Base-by-base conservation (phyloP, 2,329 filamentous ascomycete species). In the Fusarium protoensiforme region DNA sequence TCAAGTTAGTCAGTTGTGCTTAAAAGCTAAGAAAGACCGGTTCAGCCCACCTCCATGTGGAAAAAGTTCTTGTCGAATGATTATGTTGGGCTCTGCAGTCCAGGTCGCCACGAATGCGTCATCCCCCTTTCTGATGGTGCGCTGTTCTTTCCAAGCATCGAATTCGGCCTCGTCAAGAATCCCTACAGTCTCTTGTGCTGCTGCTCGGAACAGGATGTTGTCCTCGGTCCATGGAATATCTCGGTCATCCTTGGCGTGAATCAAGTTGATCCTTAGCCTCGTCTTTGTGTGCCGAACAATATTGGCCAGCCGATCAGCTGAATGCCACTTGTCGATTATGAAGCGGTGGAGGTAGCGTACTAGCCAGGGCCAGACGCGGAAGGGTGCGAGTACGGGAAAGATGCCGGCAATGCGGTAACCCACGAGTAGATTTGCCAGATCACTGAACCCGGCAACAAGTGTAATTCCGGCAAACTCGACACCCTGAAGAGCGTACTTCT, bases 251-350 rank as follows among this genome's bases (percentile, higher is more conserved):
- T 88, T 87, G 18, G 95, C 93, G 77, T 98, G 96, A 4, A 98
- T 84, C 46, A 98, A 84, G 48, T 89, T 91, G 22, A 98, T 83
- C 24, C 91, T 87, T 11, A 96, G 71, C 78, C 84, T 85, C 69
- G 73, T 85, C 70, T 83, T 87, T 48, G 87, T 91, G 72, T 82
- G 80, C 43, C 81, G 83, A 16, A 89, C 87, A 74, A 90, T 83
- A 53, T 87, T 89, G 61, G 85, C 84, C 11, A 98, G 84, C 5
- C 95, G 88, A 31, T 88, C 85, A 0, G 89, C 89, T 0, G 93
- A 94, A 56, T 90, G 87, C 96, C 96, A 99, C 68, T 88, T 91
- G 78, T 98, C 96, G n/a, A 92, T 85, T 14, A 98, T 87, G 61
- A 88, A 88, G 10, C 84, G 80, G 20, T 91, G 85, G 8, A 97